phyloP scores from a whole-genome alignment of 2,329 filamentous ascomycete genomes.

The Fusarium sp. region DNA sequence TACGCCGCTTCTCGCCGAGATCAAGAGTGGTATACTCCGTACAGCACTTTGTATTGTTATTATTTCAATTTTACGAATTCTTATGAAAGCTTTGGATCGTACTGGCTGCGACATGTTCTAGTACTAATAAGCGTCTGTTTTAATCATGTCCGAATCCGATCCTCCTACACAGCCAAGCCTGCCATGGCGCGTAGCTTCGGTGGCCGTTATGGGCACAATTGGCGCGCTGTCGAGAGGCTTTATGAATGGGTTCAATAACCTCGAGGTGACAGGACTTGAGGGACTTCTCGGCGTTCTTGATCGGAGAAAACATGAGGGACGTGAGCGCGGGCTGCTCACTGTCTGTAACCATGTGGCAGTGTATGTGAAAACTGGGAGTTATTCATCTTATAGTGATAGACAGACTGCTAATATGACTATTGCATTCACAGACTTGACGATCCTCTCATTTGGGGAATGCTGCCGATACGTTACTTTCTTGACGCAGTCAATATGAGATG shows the following conservation, averaged over 20 bases:
- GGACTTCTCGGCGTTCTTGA: slow-evolving; percentile 82
- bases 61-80: neutral
- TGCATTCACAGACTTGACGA: slow-evolving; percentile 81
- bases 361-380: slow-evolving; percentile 45
- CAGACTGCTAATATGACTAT: slow-evolving; percentile 14
- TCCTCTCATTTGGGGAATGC: slow-evolving; percentile 90
- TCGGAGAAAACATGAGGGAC: slow-evolving; percentile 71
- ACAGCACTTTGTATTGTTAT: slow-evolving; percentile 15
- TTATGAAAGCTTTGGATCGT: neutral
- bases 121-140: neutral
- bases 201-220: slow-evolving; percentile 79
- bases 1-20: slow-evolving; percentile 31
- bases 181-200: slow-evolving; percentile 80
- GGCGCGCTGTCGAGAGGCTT: slow-evolving; percentile 80
- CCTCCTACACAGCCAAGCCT: slow-evolving; percentile 64
- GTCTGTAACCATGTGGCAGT: slow-evolving; percentile 63
- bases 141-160: slow-evolving; percentile 40
- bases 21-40: slow-evolving; percentile 21
- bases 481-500: slow-evolving; percentile 83
- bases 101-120: neutral
- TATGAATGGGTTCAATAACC: slow-evolving; percentile 77
- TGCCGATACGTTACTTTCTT: slow-evolving; percentile 80
- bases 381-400: neutral
- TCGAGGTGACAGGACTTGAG: slow-evolving; percentile 82
- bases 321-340: slow-evolving; percentile 84